phyloP scores from a whole-genome alignment of 1,284 basidiomycete species.

The Ceratobasidium sp. region DNA sequence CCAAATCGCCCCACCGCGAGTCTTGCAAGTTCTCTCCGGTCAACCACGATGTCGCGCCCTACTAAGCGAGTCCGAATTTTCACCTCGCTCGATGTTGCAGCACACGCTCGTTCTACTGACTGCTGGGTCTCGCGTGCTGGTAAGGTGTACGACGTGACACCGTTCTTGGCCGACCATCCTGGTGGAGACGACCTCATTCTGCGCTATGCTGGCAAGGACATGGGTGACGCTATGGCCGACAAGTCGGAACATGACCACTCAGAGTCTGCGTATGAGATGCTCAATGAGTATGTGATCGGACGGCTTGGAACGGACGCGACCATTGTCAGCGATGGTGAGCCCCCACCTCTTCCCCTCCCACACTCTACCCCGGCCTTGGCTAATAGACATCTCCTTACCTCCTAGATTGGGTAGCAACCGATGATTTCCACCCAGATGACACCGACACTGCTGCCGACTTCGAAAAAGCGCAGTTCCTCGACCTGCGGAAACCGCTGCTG shows the following conservation, averaged over 20 bases:
- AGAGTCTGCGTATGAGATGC: conserved; percentile 90
- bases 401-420: conserved; percentile 86
- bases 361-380: background rate
- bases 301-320: conserved; percentile 81
- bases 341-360: conserved; percentile 28
- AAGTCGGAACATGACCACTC: conserved; percentile 92
- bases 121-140: conserved; percentile 82
- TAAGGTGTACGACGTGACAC: conserved; percentile 85
- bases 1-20: background rate
- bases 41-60: conserved; percentile 13
- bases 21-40: background rate
- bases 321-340: conserved; percentile 82
- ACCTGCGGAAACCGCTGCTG: conserved; percentile 88
- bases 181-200: conserved; percentile 89
- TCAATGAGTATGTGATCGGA: conserved; percentile 89
- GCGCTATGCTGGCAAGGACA: conserved; percentile 85
- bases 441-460: conserved; percentile 85
- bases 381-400: conserved; percentile 12
- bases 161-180: conserved; percentile 83
- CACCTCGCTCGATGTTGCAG: conserved; percentile 76
- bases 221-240: conserved; percentile 87
- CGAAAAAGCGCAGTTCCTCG: conserved; percentile 92
- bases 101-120: conserved; percentile 68
- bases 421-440: conserved; percentile 90
- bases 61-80: conserved; percentile 63